Conservation (phyloP, 495 filamentous ascomycete species). For the Penicillium canariense region DNA sequence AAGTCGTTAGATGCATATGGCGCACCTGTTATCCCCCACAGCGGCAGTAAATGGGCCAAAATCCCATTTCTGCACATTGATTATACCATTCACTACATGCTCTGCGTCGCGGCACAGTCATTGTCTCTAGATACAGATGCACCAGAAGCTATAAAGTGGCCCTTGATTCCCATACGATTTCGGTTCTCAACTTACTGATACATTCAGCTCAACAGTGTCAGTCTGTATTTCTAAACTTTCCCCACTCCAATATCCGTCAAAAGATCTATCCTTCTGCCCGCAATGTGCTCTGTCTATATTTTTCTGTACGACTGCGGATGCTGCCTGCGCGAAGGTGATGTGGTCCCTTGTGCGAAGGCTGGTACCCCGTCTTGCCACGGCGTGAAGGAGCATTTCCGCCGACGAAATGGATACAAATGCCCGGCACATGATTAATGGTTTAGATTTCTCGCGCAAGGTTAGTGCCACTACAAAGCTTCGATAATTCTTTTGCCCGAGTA, state of each 20-base stretch:
- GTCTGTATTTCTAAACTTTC: neutral
- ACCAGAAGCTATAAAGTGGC: slow-evolving; percentile 20
- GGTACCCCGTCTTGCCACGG: slow-evolving; percentile 33
- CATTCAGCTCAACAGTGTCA: slow-evolving; percentile 5
- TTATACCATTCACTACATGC: slow-evolving; percentile 3
- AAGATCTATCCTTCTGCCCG: neutral
- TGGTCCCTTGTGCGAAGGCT: slow-evolving; percentile 39
- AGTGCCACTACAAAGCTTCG: neutral
- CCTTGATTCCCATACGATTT: slow-evolving; percentile 2
- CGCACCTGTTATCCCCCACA: slow-evolving; percentile 14
- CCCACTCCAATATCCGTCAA: neutral
- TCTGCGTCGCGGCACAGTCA: slow-evolving; percentile 17
- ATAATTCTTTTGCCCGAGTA: neutral
- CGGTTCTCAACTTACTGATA: neutral
- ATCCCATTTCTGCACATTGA: neutral
- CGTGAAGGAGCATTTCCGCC: slow-evolving; percentile 37
- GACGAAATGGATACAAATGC: slow-evolving; percentile 39
- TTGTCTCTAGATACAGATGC: neutral
- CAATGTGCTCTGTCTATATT: slow-evolving; percentile 45
- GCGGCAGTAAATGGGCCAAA: neutral
- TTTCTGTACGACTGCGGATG: slow-evolving; percentile 46
- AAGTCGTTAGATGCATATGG: slow-evolving; percentile 26
- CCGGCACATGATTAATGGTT: slow-evolving; percentile 29
- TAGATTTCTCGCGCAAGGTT: slow-evolving; percentile 1
- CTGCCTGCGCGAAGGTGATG: slow-evolving; percentile 32